Evolutionary conservation across 768 basidiomycete species (phyloP), one percentile per base, ranked within the genome.

Genomic region (Mycena metata): DNA sequence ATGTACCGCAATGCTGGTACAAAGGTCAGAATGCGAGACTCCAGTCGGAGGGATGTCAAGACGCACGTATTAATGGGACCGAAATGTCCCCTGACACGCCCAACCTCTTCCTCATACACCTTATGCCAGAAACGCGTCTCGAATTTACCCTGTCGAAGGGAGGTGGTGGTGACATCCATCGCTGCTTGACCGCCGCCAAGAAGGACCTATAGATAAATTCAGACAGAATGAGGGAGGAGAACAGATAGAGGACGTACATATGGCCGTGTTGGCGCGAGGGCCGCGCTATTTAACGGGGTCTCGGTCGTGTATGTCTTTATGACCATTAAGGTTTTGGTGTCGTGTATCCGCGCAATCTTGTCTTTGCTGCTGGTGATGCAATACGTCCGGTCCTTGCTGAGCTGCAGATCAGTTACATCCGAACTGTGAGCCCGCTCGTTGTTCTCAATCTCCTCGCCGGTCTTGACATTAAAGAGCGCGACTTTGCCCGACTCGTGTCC

Each of bases 401-500:
- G 80, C 78, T 99, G 98, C 65, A 99, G 82, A 81, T 99, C 98
- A 36, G 96, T 98, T 55, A 99, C 91, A 43, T 85, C 83, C 73
- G 95, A 93, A 71, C 88, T 82, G 79, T 99, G 97, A 5, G 95
- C 95, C 55, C 94, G 90, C 77, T 96, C 95, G 76, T 96, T 96
- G 78, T 83, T 90, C 41, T 84, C 79, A 23, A 94, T 79, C 82
- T 98, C 96, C 43, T 96, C 93, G 50, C 96, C 96, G 0, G 90
- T 88, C 77, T 91, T 91, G 66, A 91, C 89, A 74, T 98, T 95
- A 83, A 96, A 99, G 47, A 98, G 84, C 9, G 95, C 92, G 42
- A 98, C 87, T 77, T 97, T 98, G 19, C 98, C 98, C 50, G 95
- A 95, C 82, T 98, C 96, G 81, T 99, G 98, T 6, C 96, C 97